Conservation (phyloP, 2,329 filamentous ascomycete genomes). For the Colletotrichum zoysiae region DNA sequence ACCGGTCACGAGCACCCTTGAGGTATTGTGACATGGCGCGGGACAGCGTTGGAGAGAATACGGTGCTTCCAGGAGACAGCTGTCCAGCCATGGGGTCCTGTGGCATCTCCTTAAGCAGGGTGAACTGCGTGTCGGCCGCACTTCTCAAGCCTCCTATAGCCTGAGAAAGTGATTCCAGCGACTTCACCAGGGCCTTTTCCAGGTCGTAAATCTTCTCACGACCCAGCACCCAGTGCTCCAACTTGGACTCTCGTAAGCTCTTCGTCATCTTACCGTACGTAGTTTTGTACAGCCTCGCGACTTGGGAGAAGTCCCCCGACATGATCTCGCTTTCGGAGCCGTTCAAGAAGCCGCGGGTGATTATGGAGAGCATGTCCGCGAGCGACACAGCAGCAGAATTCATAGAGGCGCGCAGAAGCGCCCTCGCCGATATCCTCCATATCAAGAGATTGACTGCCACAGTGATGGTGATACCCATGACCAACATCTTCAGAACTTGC, state of each 20-base stretch:
- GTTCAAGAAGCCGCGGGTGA: conserved; percentile 85
- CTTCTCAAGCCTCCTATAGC: conserved; percentile 91
- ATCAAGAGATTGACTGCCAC: conserved; percentile 82
- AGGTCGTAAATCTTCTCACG: conserved; percentile 83
- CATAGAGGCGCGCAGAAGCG: conserved; percentile 79
- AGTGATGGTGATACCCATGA: conserved; percentile 80
- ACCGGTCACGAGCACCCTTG: conserved; percentile 59
- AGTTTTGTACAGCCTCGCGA: conserved; percentile 73
- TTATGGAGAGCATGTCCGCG: conserved; percentile 83
- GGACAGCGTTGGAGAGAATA: conserved; percentile 49
- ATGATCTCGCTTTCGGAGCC: conserved; percentile 84
- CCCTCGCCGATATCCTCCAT: conserved; percentile 82
- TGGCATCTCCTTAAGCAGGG: conserved; percentile 77
- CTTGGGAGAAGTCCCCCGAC: conserved; percentile 72
- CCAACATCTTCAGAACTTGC: conserved; percentile 85
- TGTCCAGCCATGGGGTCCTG: conserved; percentile 48
- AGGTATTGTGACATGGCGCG: conserved; percentile 50
- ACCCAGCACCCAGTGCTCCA: conserved; percentile 87
- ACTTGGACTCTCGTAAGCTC: conserved; percentile 86
- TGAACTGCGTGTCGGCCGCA: conserved; percentile 90
- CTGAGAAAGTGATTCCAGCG: conserved; percentile 86
- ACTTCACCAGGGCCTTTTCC: conserved; percentile 84
- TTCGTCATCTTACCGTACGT: conserved; percentile 79
- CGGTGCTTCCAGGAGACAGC: conserved; percentile 48
- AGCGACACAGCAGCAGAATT: conserved; percentile 80